Evolutionary conservation across 225 moss, liverwort and hornwort species (phyloP).

Genomic region (Pleurozium schreberi): DNA sequence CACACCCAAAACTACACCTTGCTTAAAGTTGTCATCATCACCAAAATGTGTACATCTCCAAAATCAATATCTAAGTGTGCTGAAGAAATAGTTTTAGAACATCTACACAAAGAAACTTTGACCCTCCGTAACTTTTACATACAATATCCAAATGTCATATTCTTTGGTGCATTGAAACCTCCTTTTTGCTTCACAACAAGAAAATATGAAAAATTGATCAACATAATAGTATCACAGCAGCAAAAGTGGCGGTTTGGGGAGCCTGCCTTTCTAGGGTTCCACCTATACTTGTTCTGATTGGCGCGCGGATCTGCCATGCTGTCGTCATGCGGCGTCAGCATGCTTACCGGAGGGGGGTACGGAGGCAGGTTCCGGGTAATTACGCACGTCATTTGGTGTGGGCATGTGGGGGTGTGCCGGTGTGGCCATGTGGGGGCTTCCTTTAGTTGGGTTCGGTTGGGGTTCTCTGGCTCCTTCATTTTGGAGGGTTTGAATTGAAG

Average conservation of each 20-base stretch:
- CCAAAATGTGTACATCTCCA: neutral
- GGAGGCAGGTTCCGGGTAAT: neutral
- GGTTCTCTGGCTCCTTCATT: too few species aligned
- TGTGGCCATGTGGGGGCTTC: neutral
- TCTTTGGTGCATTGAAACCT: neutral
- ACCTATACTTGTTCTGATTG: neutral
- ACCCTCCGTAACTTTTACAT: too few species aligned
- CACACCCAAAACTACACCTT: accelerated
- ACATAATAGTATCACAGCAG: accelerated
- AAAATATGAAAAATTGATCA: neutral
- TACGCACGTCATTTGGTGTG: neutral
- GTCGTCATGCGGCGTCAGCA: neutral
- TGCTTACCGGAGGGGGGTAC: neutral
- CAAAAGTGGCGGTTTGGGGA: too few species aligned
- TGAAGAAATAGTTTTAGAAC: neutral
- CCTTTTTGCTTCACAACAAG: accelerated
- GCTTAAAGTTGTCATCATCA: accelerated
- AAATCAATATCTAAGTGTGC: neutral
- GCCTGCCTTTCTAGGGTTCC: neutral
- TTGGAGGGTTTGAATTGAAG: too few species aligned
- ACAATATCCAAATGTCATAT: too few species aligned
- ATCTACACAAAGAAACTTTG: neutral
- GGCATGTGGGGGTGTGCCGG: too few species aligned
- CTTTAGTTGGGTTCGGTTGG: too few species aligned
- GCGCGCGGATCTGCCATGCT: neutral